Percentiles rank a stretch among this genome's conserved stretches.
Evolutionary conservation across 305 asterid species (phyloP).

Genomic region (Plantago coronopus): DNA sequence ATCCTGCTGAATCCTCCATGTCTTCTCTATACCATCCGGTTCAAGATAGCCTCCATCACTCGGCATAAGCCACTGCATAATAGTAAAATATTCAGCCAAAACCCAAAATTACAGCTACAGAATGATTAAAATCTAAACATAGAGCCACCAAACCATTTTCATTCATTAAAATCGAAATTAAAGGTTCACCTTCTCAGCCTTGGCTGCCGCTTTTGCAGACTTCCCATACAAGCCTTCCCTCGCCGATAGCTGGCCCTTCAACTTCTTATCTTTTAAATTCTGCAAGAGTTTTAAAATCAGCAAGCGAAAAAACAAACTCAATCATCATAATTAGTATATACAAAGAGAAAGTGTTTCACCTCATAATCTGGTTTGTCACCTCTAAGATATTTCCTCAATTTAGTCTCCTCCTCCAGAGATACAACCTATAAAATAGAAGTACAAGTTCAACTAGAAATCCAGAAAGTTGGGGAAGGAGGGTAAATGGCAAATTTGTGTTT

Average conservation of each 20-base stretch:
- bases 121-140: neutral
- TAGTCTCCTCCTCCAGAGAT: constrained; percentile 55
- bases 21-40: constrained; percentile 82
- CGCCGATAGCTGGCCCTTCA: constrained; percentile 72
- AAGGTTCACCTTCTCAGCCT: constrained; percentile 74
- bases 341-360: constrained; percentile 34
- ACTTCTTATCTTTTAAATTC: constrained; percentile 75
- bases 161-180: neutral
- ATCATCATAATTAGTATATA: neutral
- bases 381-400: constrained; percentile 63
- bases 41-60: constrained; percentile 77
- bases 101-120: neutral
- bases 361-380: constrained; percentile 70
- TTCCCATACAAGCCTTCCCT: constrained; percentile 70
- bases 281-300: constrained; percentile 22
- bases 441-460: neutral
- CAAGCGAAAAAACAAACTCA: constrained; percentile 8
- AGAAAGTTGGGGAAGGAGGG: neutral
- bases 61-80: constrained; percentile 74
- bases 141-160: neutral
- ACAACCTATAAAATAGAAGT: constrained; percentile 33
- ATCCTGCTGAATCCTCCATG: constrained; percentile 79
- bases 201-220: constrained; percentile 82
- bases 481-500: neutral
- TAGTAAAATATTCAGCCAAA: neutral